phyloP scores from a whole-genome alignment of 441 rosid species.

The Raphanus hybrid region DNA sequence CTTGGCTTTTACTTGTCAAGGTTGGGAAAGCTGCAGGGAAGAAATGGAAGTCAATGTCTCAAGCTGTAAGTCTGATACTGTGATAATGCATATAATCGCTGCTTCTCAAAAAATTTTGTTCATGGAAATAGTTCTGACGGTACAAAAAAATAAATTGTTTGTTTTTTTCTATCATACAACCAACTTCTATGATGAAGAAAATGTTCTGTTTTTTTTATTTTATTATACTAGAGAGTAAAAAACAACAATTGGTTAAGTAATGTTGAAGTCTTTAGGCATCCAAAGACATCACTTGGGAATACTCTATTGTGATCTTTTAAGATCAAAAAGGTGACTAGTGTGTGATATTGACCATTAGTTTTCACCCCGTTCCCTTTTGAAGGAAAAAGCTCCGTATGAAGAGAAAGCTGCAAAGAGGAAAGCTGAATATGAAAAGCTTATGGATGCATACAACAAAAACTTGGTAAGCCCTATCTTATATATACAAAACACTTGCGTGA shows the following conservation, averaged over 20 bases:
- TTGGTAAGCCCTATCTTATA: slow-evolving; percentile 43
- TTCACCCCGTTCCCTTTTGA: slow-evolving; percentile 20
- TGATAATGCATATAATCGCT: not conserved
- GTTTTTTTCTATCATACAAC: no score
- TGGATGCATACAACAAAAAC: slow-evolving; percentile 67
- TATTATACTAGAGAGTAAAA: no score
- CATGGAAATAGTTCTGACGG: no score
- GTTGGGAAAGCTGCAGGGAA: slow-evolving; percentile 83
- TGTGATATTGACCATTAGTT: not conserved
- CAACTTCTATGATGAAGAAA: no score
- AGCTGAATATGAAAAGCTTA: slow-evolving; percentile 60
- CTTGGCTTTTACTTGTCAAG: slow-evolving; percentile 45
- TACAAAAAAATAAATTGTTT: no score
- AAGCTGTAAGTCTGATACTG: slow-evolving; percentile 51
- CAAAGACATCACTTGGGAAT: not conserved
- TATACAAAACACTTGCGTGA: slow-evolving; percentile 1
- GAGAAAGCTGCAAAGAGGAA: slow-evolving; percentile 68
- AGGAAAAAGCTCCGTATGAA: slow-evolving; percentile 68
- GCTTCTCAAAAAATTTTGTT: no score
- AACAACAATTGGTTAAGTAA: no score
- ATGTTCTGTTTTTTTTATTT: no score
- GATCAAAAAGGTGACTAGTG: no score
- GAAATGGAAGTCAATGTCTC: slow-evolving; percentile 71
- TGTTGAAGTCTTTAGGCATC: no score
- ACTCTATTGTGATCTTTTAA: not conserved